Conservation (phyloP, 192 early-diverging fungal species). For the Spinellus fusiger region DNA sequence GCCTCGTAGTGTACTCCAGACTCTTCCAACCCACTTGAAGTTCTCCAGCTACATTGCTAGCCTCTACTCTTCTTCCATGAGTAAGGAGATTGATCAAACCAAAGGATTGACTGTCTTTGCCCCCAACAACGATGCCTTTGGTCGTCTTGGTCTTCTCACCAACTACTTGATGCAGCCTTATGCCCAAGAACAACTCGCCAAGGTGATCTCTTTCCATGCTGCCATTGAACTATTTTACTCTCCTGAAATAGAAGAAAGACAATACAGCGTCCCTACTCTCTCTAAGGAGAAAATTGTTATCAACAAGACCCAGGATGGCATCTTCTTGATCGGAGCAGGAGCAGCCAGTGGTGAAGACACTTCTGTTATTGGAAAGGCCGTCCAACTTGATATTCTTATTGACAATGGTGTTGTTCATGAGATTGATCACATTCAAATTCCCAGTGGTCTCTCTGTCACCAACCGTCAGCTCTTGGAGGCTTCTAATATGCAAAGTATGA, state of each 20-base stretch:
- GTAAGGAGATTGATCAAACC: conserved; percentile 37
- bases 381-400: conserved; percentile 30
- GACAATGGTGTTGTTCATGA: conserved; percentile 44
- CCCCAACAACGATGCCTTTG: conserved; percentile 54
- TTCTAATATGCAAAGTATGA: conserved; percentile 33
- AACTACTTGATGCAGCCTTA: conserved; percentile 37
- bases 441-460: conserved; percentile 36
- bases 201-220: conserved; percentile 52
- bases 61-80: conserved; percentile 43
- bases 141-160: conserved; percentile 49
- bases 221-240: conserved; percentile 35
- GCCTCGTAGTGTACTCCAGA: conserved; percentile 41
- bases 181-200: conserved; percentile 27
- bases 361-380: conserved; percentile 16
- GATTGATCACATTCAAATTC: conserved; percentile 39
- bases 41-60: conserved; percentile 49
- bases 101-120: conserved; percentile 60
- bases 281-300: conserved; percentile 35
- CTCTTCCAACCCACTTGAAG: conserved; percentile 41
- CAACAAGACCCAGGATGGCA: conserved; percentile 28
- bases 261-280: conserved; percentile 28
- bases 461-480: conserved; percentile 28
- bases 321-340: conserved; percentile 16
- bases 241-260: conserved; percentile 29
- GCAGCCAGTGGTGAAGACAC: conserved; percentile 19